These are phyloP conservation scores for Andrographis paniculata DNA, from an alignment of 305 asterid species.

Conservation along the genomic window DNA sequence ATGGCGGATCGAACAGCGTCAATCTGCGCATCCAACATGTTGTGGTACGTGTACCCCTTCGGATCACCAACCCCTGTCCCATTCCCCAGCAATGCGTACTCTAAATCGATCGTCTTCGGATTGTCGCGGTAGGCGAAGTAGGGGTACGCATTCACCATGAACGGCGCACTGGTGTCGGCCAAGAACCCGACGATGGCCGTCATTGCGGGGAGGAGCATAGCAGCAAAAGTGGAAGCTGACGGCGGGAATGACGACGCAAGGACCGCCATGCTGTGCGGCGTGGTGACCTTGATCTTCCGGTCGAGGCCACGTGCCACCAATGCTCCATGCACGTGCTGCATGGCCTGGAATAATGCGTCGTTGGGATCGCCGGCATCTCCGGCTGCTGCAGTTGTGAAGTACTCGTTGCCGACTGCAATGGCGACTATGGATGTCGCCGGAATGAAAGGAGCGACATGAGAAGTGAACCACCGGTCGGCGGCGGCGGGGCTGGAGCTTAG, in stretches of 20 bases:
- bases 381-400: conserved; percentile 29
- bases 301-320: conserved; percentile 10
- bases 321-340: conserved; percentile 17
- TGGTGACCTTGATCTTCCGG: conserved; percentile 23
- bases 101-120: conserved; percentile 28
- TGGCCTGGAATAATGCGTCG: conserved; percentile 40
- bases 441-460: conserved; percentile 42
- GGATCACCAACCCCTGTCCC: conserved; percentile 36
- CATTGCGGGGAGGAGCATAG: conserved; percentile 50
- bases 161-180: conserved; percentile 40
- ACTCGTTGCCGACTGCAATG: conserved; percentile 52
- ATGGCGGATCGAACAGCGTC: conserved; percentile 52
- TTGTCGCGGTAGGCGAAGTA: conserved; percentile 54
- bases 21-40: conserved; percentile 57
- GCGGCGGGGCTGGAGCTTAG: conserved; percentile 30
- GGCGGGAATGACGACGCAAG: conserved; percentile 63
- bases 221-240: conserved; percentile 45
- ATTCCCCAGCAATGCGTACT: conserved; percentile 50
- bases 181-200: conserved; percentile 38
- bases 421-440: conserved; percentile 50
- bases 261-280: conserved; percentile 64
- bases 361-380: conserved; percentile 23
- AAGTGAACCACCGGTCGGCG: conserved; percentile 40
- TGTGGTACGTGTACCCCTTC: conserved; percentile 36
- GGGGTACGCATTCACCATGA: conserved; percentile 57